A percentile compares a stretch with the other conserved stretches of the same genome.
Conservation (phyloP, 2,329 filamentous ascomycete species). For the Colletotrichum sublineola region DNA sequence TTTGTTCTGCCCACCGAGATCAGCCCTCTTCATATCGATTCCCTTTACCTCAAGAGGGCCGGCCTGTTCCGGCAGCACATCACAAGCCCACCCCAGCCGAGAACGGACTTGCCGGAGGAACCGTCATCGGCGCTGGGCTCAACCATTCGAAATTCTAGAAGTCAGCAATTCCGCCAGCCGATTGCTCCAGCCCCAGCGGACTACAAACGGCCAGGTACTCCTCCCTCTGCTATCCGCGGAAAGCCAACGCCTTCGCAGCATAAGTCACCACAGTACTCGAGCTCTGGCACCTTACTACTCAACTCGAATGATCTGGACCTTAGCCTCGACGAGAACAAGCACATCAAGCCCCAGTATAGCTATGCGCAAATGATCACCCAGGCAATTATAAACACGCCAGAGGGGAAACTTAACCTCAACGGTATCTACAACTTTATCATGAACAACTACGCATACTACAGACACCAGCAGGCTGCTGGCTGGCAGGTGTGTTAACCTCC, state of each 20-base stretch:
- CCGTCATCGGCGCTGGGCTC: conserved; percentile 39
- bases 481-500: conserved; percentile 80
- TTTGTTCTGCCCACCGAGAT: conserved; percentile 90
- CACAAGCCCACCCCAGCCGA: conserved; percentile 35
- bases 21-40: conserved; percentile 75
- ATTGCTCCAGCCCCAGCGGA: conserved; percentile 72
- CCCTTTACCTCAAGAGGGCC: conserved; percentile 77
- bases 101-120: conserved; percentile 40
- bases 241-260: conserved; percentile 49
- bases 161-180: conserved; percentile 55
- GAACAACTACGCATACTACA: conserved; percentile 92
- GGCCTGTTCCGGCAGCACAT: conserved; percentile 57
- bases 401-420: conserved; percentile 90
- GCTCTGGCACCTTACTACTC: conserved; percentile 59
- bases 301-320: conserved; percentile 76
- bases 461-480: conserved; percentile 79
- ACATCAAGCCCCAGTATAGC: conserved; percentile 95
- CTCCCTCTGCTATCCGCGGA: conserved; percentile 61
- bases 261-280: conserved; percentile 56
- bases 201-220: conserved; percentile 72
- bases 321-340: conserved; percentile 85
- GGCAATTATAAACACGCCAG: conserved; percentile 87
- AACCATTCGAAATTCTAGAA: conserved; percentile 29
- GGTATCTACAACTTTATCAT: conserved; percentile 97
- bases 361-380: conserved; percentile 98